Evolutionary conservation across 805 yeast genomes (phyloP).

Genomic region (Hemisphaericaspora nanyangensis): DNA sequence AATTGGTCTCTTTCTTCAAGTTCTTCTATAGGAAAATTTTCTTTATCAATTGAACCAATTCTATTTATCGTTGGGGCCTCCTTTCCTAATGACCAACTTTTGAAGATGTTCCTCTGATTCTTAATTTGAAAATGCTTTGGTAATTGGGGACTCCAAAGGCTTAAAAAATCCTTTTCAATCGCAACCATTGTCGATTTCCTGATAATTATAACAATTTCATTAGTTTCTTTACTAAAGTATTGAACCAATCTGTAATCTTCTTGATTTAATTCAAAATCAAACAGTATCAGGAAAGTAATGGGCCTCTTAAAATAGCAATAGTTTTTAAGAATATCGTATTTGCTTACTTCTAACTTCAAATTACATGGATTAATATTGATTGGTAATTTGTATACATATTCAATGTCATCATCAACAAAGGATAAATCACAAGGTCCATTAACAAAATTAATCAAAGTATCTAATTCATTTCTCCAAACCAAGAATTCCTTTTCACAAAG

Average conservation of each 20-base stretch:
- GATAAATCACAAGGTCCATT: conserved; percentile 24
- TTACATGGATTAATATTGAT: conserved; percentile 15
- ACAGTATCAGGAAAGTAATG: background rate
- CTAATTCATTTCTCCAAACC: conserved; percentile 38
- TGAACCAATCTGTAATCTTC: background rate
- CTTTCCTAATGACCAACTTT: background rate
- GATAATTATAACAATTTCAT: conserved; percentile 3
- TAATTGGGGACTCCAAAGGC: conserved; percentile 10
- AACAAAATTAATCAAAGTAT: conserved; percentile 17
- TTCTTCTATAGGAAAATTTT: background rate
- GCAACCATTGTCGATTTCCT: conserved; percentile 8
- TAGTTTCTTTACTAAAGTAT: background rate
- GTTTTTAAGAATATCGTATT: conserved; percentile 1
- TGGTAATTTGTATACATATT: conserved; percentile 14
- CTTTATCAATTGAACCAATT: too few species aligned
- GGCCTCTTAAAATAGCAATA: conserved; percentile 14
- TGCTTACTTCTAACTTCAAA: conserved; percentile 8
- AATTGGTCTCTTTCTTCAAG: too few species aligned
- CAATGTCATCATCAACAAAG: conserved; percentile 9
- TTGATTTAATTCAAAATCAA: background rate
- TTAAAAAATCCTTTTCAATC: conserved; percentile 6
- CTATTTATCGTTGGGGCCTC: too few species aligned
- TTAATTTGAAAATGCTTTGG: conserved; percentile 6
- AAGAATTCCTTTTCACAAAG: conserved; percentile 27
- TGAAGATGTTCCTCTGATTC: background rate